A percentile compares a stretch with the other conserved stretches of the same genome.
Evolutionary conservation across 352 stramenopile genomes (phyloP).

Genomic region (Phytophthora idaei): DNA sequence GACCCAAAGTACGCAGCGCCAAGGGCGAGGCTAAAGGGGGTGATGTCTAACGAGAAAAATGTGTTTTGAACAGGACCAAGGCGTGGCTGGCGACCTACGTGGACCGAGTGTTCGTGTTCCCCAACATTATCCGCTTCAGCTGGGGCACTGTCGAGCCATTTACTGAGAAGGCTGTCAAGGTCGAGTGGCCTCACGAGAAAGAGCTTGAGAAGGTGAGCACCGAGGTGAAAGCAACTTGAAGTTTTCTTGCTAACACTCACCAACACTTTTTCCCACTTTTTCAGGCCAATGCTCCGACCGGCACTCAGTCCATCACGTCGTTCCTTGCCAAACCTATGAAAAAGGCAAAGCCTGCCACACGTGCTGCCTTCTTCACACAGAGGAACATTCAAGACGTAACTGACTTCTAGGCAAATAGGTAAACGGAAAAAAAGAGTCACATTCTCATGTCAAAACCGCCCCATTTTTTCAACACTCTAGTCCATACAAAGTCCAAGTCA

Average conservation of each 20-base stretch:
- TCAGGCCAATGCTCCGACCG: slow-evolving; percentile 57
- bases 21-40: not conserved
- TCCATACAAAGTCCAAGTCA: slow-evolving; percentile 18
- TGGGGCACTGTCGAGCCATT: slow-evolving; percentile 88
- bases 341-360: slow-evolving; percentile 30
- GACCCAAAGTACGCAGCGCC: slow-evolving; percentile 83
- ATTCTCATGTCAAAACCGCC: not conserved
- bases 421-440: slow-evolving; percentile 1
- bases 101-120: slow-evolving; percentile 91
- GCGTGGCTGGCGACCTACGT: slow-evolving; percentile 87
- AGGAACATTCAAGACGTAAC: slow-evolving; percentile 68
- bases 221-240: slow-evolving; percentile 12
- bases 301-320: slow-evolving; percentile 82
- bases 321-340: slow-evolving; percentile 57
- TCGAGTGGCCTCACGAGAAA: slow-evolving; percentile 75
- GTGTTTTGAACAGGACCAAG: slow-evolving; percentile 60
- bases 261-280: not conserved
- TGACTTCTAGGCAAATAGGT: slow-evolving; percentile 51
- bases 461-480: not conserved
- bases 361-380: slow-evolving; percentile 60
- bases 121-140: slow-evolving; percentile 93
- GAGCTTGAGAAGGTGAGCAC: slow-evolving; percentile 59
- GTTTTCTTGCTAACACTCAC: not conserved
- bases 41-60: not conserved
- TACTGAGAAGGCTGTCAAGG: slow-evolving; percentile 54